Conservation (phyloP, 257 asterid genomes). For the Marsdenia floribunda region DNA sequence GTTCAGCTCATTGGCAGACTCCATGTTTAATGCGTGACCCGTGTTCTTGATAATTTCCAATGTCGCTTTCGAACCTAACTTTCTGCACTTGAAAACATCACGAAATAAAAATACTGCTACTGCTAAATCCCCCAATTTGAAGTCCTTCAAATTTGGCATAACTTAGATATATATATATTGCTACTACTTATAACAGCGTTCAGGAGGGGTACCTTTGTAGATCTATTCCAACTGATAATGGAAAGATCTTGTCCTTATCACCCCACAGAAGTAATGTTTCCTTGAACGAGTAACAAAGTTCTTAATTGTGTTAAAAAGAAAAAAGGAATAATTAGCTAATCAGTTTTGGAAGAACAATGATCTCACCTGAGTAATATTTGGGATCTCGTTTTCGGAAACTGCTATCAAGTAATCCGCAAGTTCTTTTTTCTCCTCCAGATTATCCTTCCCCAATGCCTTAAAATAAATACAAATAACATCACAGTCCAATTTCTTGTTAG, state of each 20-base stretch:
- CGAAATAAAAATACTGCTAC: neutral
- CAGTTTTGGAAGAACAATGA: no score
- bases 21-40: constrained; percentile 67
- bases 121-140: neutral
- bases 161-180: no score
- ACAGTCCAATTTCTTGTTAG: neutral
- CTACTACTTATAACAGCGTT: neutral
- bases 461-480: neutral
- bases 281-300: constrained; percentile 22
- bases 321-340: neutral
- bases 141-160: neutral
- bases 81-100: constrained; percentile 29
- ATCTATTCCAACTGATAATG: constrained; percentile 43
- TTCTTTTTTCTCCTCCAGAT: constrained; percentile 55
- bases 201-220: constrained; percentile 41
- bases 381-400: constrained; percentile 22
- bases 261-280: constrained; percentile 71
- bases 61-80: constrained; percentile 44
- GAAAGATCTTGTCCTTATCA: constrained; percentile 63
- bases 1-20: constrained; percentile 45
- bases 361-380: constrained; percentile 40
- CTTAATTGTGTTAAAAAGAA: no score
- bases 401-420: constrained; percentile 42
- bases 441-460: constrained; percentile 39
- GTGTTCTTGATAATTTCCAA: constrained; percentile 47